Conservation (phyloP, 2,329 filamentous ascomycete species). For the Colletotrichum orchidophilum region DNA sequence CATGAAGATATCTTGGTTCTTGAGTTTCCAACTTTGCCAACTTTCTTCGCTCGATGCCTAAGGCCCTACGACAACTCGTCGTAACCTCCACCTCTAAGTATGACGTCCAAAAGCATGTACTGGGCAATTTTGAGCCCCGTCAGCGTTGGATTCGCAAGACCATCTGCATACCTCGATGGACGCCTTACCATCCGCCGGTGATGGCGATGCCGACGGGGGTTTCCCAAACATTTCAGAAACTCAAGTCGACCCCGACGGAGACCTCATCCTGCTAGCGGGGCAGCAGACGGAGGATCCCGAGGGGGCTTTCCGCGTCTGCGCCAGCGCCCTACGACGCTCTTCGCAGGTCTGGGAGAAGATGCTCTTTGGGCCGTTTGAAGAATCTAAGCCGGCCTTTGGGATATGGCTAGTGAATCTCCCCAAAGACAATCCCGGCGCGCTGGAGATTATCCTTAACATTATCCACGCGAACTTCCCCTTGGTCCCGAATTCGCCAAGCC, state of each 20-base stretch:
- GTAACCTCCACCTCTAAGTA: not conserved
- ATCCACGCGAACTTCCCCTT: conserved; percentile 6
- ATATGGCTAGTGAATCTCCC: conserved; percentile 8
- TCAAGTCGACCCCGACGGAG: conserved; percentile 10
- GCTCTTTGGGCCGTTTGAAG: conserved; percentile 27
- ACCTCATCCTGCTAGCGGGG: conserved; percentile 8
- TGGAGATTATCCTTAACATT: conserved; percentile 3
- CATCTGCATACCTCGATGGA: not conserved
- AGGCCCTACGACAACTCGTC: not conserved
- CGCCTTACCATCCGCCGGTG: not conserved
- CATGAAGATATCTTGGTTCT: not conserved
- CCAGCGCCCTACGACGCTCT: conserved; percentile 13
- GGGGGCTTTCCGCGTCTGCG: conserved; percentile 17
- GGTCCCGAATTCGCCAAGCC: not conserved
- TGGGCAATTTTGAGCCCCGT: not conserved
- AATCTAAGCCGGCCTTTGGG: conserved; percentile 23
- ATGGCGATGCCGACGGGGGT: not conserved
- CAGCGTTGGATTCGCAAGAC: not conserved
- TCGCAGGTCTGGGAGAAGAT: conserved; percentile 25
- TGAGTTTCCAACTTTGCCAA: conserved; percentile 23
- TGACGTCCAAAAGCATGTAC: not conserved
- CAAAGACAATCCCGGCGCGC: not conserved
- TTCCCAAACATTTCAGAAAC: not conserved
- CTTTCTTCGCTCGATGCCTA: conserved; percentile 6
- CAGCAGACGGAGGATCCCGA: not conserved